Evolutionary conservation across 306 rosid species (phyloP).

Genomic region (Dalbergia cultrata): DNA sequence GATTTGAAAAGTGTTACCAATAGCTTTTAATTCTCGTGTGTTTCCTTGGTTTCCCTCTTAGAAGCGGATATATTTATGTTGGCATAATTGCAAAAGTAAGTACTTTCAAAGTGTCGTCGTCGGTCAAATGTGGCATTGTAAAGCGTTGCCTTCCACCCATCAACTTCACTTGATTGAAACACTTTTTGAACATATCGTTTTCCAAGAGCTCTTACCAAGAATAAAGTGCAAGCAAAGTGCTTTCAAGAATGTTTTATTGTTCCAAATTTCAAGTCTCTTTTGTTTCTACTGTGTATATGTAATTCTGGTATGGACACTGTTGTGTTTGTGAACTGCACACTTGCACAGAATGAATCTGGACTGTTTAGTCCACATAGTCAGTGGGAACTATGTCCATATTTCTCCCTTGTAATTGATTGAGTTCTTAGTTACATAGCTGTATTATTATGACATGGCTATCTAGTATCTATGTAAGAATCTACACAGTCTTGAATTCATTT

Average conservation of each 20-base stretch:
- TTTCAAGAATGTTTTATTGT: slow-evolving; percentile 3
- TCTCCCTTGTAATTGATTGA: slow-evolving; percentile 25
- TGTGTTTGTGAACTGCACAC: not conserved
- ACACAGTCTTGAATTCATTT: slow-evolving; percentile 33
- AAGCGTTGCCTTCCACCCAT: not conserved
- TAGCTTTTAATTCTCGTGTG: slow-evolving; percentile 14
- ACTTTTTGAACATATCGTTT: not conserved
- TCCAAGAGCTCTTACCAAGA: not conserved
- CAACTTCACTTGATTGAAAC: slow-evolving; percentile 39
- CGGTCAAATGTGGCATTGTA: slow-evolving; percentile 19
- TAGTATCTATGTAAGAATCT: not conserved
- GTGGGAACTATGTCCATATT: slow-evolving; percentile 12
- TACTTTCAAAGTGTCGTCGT: slow-evolving; percentile 32
- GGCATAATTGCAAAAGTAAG: slow-evolving; percentile 20
- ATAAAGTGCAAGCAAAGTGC: not conserved
- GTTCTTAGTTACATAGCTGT: slow-evolving; percentile 12
- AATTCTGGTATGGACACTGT: slow-evolving; percentile 7
- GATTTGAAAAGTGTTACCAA: not conserved
- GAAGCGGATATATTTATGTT: slow-evolving; percentile 27
- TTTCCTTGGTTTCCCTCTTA: slow-evolving; percentile 3
- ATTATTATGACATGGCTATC: slow-evolving; percentile 25
- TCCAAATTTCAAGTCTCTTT: not conserved
- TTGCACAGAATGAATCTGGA: not conserved
- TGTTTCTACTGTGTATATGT: not conserved
- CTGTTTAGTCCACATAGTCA: not conserved